Evolutionary conservation across 2,329 filamentous ascomycete species (phyloP).

Genomic region (Dactylellina leptospora): DNA sequence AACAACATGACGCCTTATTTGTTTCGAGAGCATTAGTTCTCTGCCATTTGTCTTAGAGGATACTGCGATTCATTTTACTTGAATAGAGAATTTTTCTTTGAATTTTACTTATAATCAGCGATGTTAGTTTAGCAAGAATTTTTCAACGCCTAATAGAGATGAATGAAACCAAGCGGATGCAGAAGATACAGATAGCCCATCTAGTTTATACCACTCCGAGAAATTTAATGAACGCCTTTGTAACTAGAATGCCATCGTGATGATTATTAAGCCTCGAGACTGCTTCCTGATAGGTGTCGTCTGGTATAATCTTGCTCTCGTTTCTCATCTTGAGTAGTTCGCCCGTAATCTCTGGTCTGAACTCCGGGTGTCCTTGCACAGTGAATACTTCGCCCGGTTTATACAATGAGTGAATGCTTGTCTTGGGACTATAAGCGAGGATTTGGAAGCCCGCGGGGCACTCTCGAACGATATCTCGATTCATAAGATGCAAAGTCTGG

Average conservation of each 20-base stretch:
- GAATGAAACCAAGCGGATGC: no score
- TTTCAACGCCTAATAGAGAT: no score
- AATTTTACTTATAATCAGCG: no score
- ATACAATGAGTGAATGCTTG: conserved; percentile 81
- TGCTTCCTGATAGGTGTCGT: conserved; percentile 74
- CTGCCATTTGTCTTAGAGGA: no score
- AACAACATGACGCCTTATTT: conserved; percentile 3
- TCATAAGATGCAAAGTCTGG: conserved; percentile 84
- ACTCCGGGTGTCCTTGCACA: conserved; percentile 88
- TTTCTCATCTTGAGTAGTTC: conserved; percentile 74
- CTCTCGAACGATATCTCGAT: conserved; percentile 74
- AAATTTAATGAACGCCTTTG: conserved; percentile 78
- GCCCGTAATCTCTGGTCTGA: conserved; percentile 74
- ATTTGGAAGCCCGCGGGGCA: conserved; percentile 70
- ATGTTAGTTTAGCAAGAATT: no score
- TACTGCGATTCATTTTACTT: no score
- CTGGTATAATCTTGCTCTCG: conserved; percentile 73
- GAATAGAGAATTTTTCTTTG: no score
- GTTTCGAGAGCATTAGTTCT: no score
- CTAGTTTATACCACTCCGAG: conserved; percentile 61
- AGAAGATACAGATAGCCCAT: no score
- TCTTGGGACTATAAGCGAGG: conserved; percentile 73
- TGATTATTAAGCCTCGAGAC: conserved; percentile 71
- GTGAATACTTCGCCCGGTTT: conserved; percentile 72
- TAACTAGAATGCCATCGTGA: conserved; percentile 83